phyloP scores from a whole-genome alignment of 225 moss, liverwort and hornwort genomes.

The Polytrichum formosum region DNA sequence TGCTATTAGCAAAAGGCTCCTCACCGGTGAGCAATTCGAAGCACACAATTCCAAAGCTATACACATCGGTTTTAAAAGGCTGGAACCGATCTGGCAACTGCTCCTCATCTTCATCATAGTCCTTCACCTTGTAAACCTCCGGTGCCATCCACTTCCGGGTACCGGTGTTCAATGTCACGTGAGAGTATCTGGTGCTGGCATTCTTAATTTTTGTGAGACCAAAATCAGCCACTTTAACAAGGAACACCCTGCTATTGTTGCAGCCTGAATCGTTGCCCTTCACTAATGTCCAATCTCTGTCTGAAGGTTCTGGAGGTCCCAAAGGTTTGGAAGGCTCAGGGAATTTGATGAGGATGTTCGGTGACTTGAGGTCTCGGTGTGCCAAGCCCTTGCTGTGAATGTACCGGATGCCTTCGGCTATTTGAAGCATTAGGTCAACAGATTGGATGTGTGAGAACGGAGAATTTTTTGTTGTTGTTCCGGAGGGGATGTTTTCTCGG shows the following conservation, averaged over 20 bases:
- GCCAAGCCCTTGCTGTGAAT: constrained; percentile 1
- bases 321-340: too few species aligned
- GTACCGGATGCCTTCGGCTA: constrained; percentile 10
- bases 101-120: too few species aligned
- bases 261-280: not conserved
- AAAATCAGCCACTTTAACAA: constrained; percentile 10
- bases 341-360: constrained; percentile 9
- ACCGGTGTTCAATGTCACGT: constrained; percentile 1
- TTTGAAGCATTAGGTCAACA: constrained; percentile 10
- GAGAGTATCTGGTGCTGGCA: not conserved
- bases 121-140: not conserved
- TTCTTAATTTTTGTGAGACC: constrained; percentile 8
- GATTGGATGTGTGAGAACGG: constrained; percentile 3
- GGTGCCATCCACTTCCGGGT: constrained; percentile 11
- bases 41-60: constrained; percentile 24
- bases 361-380: constrained; percentile 12
- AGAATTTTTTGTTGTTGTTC: too few species aligned
- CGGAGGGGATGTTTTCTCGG: too few species aligned
- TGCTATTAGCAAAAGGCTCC: not conserved
- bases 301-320: not conserved
- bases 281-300: not conserved
- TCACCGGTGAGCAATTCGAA: constrained; percentile 18
- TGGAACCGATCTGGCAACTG: constrained; percentile 1
- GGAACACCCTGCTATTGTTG: not conserved
- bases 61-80: constrained; percentile 19